Percentiles rank a stretch among this genome's conserved stretches.
Evolutionary conservation across 495 filamentous ascomycete genomes (phyloP).

Genomic region (Penicilliopsis zonata): DNA sequence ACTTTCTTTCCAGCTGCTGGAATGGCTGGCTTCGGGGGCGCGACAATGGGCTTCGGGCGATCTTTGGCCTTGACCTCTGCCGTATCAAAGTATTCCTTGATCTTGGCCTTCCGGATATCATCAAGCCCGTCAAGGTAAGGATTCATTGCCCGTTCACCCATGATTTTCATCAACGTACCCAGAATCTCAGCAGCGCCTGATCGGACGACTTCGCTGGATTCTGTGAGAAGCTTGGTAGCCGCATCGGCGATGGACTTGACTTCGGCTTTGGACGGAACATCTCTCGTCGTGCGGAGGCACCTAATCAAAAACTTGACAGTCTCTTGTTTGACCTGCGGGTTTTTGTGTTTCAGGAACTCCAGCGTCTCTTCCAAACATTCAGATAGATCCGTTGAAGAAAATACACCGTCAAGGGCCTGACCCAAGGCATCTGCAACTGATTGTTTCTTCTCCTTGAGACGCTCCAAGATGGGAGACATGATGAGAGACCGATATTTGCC

Average conservation of each 20-base stretch:
- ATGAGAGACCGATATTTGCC: slow-evolving; percentile 67
- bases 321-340: slow-evolving; percentile 92
- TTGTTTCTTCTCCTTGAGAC: slow-evolving; percentile 94
- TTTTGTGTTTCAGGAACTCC: slow-evolving; percentile 82
- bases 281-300: slow-evolving; percentile 71
- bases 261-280: slow-evolving; percentile 73
- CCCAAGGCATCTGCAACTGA: slow-evolving; percentile 78
- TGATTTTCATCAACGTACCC: slow-evolving; percentile 96
- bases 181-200: slow-evolving; percentile 83
- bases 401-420: slow-evolving; percentile 77
- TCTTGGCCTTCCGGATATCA: slow-evolving; percentile 89
- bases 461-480: slow-evolving; percentile 80
- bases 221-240: slow-evolving; percentile 76
- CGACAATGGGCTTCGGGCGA: slow-evolving; percentile 73
- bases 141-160: slow-evolving; percentile 94
- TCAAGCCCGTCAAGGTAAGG: slow-evolving; percentile 91
- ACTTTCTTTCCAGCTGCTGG: slow-evolving; percentile 33
- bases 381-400: slow-evolving; percentile 60
- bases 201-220: slow-evolving; percentile 73
- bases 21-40: slow-evolving; percentile 45
- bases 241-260: slow-evolving; percentile 75
- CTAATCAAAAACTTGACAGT: slow-evolving; percentile 83
- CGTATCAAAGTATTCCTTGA: slow-evolving; percentile 86
- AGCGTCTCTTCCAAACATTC: slow-evolving; percentile 85
- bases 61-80: slow-evolving; percentile 96